Evolutionary conservation across 1,284 basidiomycete genomes (phyloP), one percentile per base, ranked within the genome.

Genomic region (Chondrostereum purpureum): DNA sequence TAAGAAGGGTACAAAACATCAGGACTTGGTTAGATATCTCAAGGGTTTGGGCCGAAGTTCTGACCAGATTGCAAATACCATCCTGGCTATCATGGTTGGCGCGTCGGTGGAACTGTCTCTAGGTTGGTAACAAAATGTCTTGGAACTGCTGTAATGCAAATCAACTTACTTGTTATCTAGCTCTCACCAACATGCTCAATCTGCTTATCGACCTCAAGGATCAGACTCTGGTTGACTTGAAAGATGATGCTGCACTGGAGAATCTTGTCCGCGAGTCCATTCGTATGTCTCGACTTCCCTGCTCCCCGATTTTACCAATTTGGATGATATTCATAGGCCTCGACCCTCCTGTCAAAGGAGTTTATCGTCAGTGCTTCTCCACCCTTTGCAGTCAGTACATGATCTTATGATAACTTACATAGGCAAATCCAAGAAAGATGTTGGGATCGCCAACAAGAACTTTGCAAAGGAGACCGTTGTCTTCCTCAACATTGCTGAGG

Each of bases 21-120:
- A 73, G 23, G 72, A 75, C 23, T 59, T 87, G 36, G 66, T 78
- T 48, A 73, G 77, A 52, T 72, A 73, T 4, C 65, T 90, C 19
- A 66, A 72, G 24, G 72, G 69, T 14, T 61, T 79, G 18, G 78
- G 78, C 3, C 69, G 72, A 37, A 70, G 76, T 3, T 64, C 66
- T 1, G 79, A 85, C 42, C 72, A 81, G 44, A 64, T 84, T 12
- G 73, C 80, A 6, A 87, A 87, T 55, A 75, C 75, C 21, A 67
- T 88, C 35, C 60, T 90, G 23, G 83, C 85, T n/a, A 61, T 90
- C 21, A 66, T 88, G 62, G 73, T 88, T 44, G 75, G 77, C 17
- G 66, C 77, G 3, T 77, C 80, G 3, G 79, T 81, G 10, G 85
- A 88, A 63, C 59, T 88, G 34, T 76, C 81, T 12, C 70, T 89